Evolutionary conservation across 345 rosid genomes (phyloP).

Genomic region (Sonneratia alba): DNA sequence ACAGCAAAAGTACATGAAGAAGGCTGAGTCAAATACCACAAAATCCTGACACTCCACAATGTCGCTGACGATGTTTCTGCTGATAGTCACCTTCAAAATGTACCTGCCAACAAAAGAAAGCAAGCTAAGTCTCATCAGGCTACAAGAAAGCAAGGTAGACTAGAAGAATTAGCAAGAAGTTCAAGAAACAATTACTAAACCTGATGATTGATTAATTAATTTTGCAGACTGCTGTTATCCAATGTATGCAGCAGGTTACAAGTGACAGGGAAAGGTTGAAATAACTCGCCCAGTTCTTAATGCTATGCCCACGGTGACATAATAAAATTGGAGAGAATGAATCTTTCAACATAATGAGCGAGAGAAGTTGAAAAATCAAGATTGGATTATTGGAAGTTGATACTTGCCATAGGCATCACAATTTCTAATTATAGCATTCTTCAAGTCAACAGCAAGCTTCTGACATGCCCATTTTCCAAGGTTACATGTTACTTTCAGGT

Average conservation of each 20-base stretch:
- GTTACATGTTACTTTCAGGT: background rate
- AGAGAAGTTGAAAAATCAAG: too few relatives aligned
- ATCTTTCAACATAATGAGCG: background rate
- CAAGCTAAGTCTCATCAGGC: background rate
- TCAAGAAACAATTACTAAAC: too few relatives aligned
- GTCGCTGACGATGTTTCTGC: constrained; percentile 35
- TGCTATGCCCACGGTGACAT: too few relatives aligned
- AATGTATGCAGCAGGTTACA: too few relatives aligned
- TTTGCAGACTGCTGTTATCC: too few relatives aligned
- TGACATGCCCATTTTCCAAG: background rate
- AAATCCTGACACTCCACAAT: constrained; percentile 37
- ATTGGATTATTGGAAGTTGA: too few relatives aligned
- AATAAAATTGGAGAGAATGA: background rate
- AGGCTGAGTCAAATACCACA: constrained; percentile 22
- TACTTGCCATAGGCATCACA: background rate
- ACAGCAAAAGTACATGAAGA: background rate
- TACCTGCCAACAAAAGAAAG: constrained; percentile 22
- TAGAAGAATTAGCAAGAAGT: background rate
- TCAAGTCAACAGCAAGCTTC: background rate
- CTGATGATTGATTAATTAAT: too few relatives aligned
- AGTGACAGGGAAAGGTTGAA: too few relatives aligned
- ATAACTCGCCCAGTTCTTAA: too few relatives aligned
- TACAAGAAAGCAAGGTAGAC: background rate
- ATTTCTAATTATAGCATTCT: background rate
- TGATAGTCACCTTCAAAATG: constrained; percentile 39